phyloP scores from a whole-genome alignment of 768 basidiomycete species.

The Amanita rimosa region DNA sequence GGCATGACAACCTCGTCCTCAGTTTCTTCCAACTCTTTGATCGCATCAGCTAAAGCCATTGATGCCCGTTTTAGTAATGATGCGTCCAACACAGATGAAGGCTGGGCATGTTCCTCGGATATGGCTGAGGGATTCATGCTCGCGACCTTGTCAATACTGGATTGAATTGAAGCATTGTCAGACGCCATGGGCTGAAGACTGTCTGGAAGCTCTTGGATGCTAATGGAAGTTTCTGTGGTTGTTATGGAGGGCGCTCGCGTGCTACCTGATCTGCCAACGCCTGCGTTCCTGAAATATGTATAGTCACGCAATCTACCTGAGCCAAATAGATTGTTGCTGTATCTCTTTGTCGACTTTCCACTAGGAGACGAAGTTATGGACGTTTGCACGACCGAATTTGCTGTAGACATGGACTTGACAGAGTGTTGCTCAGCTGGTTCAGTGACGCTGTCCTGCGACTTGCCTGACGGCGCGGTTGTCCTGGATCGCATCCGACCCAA shows the following conservation, averaged over 20 bases:
- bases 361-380: slow-evolving; percentile 33
- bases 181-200: slow-evolving; percentile 45
- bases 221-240: slow-evolving; percentile 33
- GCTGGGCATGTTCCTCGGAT: slow-evolving; percentile 23
- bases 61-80: slow-evolving; percentile 53
- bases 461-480: slow-evolving; percentile 16
- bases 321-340: slow-evolving; percentile 81
- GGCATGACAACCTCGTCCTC: slow-evolving; percentile 75
- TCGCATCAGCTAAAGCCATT: slow-evolving; percentile 62
- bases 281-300: slow-evolving; percentile 48
- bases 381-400: slow-evolving; percentile 19
- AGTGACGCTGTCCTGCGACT: slow-evolving; percentile 24
- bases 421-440: slow-evolving; percentile 23
- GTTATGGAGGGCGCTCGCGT: slow-evolving; percentile 38
- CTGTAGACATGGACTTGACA: slow-evolving; percentile 18
- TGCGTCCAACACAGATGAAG: slow-evolving; percentile 29
- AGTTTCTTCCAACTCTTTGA: slow-evolving; percentile 65
- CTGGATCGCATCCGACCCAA: slow-evolving; percentile 38
- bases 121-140: slow-evolving; percentile 19
- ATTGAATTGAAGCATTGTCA: slow-evolving; percentile 35
- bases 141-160: slow-evolving; percentile 26
- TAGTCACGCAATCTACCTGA: slow-evolving; percentile 74
- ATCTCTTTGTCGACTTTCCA: slow-evolving; percentile 49
- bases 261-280: slow-evolving; percentile 26
- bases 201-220: slow-evolving; percentile 23